These are phyloP conservation scores for Buxus sempervirens DNA, from an alignment of 164 flowering plant genomes.

Conservation along the genomic window DNA sequence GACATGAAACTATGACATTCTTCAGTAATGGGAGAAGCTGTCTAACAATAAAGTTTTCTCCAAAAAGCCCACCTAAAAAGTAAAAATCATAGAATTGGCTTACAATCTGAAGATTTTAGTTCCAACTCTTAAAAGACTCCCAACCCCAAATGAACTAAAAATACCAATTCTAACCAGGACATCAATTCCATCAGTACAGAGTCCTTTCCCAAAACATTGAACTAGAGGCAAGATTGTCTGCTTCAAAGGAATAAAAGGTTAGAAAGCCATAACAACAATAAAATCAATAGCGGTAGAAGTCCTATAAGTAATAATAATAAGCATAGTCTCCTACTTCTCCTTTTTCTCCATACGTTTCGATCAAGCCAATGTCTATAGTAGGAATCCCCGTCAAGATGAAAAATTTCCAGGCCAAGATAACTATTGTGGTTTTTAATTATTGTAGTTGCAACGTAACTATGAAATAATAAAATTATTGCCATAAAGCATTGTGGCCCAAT, in stretches of 20 bases:
- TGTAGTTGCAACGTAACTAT: too few relatives aligned
- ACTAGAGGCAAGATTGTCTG: conserved; percentile 93
- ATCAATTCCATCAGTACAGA: conserved; percentile 85
- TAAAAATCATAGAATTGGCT: conserved; percentile 15
- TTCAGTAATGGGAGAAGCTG: conserved; percentile 78
- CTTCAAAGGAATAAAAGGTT: conserved; percentile 16
- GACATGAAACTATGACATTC: conserved; percentile 53
- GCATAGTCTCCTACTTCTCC: not conserved
- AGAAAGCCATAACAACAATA: conserved; percentile 14
- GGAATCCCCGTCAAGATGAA: too few relatives aligned
- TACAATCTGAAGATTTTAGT: conserved; percentile 15
- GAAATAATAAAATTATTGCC: too few relatives aligned
- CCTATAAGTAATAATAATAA: not conserved
- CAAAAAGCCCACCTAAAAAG: conserved; percentile 75
- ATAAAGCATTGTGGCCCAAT: too few relatives aligned
- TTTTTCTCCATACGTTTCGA: too few relatives aligned
- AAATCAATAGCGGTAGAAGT: not conserved
- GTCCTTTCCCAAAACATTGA: conserved; percentile 88
- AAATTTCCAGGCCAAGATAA: too few relatives aligned
- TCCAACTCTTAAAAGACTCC: conserved; percentile 9
- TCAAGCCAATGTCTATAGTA: too few relatives aligned
- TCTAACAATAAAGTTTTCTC: conserved; percentile 61
- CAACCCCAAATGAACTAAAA: conserved; percentile 19
- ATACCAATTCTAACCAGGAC: conserved; percentile 95
- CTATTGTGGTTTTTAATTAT: too few relatives aligned